Evolutionary conservation across 2,329 filamentous ascomycete species (phyloP), one percentile per base, ranked within the genome.

Genomic region (Aspergillus phoenicis): DNA sequence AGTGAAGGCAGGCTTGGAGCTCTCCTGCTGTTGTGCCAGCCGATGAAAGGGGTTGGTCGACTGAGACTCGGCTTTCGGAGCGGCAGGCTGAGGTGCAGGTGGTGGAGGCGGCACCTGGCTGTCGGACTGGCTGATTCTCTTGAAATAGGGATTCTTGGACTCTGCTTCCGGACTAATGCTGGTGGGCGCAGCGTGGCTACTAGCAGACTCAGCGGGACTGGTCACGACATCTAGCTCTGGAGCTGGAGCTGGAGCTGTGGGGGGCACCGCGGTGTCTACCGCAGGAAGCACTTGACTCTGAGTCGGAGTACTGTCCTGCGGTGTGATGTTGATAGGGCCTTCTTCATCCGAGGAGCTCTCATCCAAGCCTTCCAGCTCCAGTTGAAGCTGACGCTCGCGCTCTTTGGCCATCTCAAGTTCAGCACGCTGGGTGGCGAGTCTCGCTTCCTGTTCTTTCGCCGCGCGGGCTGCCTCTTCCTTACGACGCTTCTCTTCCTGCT

Each of bases 21-120:
- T 62, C 77, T 80, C 75, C 71, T 85, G 83, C 64, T 91, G 86
- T 5, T 91, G 86, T 5, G 90, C 87, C 73, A 96, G 87, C 59
- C 93, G 90, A 76, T 96, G 91, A 87, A 98, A 99, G 4, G 95
- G 95, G 73, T 99, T 99, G 8, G 91, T 98, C n/a, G 91, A 93
- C 24, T 85, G 83, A 51, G 88, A 84, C 36, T 85, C 78, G 30
- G 74, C 57, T 30, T 72, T 67, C 70, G 81, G 68, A 22, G 71
- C 28, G 74, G 75, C 24, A 76, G 75, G 17, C 22, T 82, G 71
- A 24, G 80, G 72, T 30, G 82, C 75, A 15, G 81, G 80, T 56
- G 80, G 77, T 63, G 78, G 78, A 64, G 80, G 72, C 30, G 79
- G 70, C 13, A 76, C 69, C 10, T 86, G 79, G 17, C 83, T 79